Base-by-base conservation (phyloP, 805 yeast genomes). In the Candida pseudofarinosa region DNA sequence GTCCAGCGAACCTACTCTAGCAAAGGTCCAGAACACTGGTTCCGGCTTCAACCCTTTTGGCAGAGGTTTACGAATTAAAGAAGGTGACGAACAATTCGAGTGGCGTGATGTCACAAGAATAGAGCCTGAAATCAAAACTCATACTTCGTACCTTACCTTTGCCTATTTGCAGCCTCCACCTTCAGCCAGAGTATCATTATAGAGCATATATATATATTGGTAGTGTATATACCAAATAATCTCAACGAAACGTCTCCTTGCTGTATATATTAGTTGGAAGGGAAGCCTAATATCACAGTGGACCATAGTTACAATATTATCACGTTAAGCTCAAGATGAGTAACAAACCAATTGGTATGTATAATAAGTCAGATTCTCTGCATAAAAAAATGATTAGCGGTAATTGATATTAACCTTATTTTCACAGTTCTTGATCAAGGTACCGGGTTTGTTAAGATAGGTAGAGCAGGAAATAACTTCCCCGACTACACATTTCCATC, bases 401-500 rank as follows among this genome's bases (percentile, higher is more conserved):
- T 23, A 23, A 10, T 23, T 14, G 15, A n/a, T 14, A 32, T 32
- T 32, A 14, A 32, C 17, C 6, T 7, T 32, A 32, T 32, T 32
- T 23, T 10, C 10, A 35, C 56, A 78, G 99, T 93, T 55, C 87
- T 93, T 54, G 99, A 93, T 71, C 98, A 93, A 73, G 99, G 99
- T 71, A 93, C 99, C 39, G 99, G 99, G 44, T 93, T 93, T 62
- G 97, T 91, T 42, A 91, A 90, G 64, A 88, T 91, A 53, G 99
- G 99, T 46, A 80, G 96, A 58, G 97, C 95, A 31, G 97, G 98
- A 26, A 85, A 89, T 53, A 93, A 93, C 69, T 90, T 90, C 75
- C 99, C 99, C 20, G 98, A 93, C 65, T 82, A 82, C 69, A 90
- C 97, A 13, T 93, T 90, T 67, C 99, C 98, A 12, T 89, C 97